Base-by-base conservation (phyloP, 2,329 filamentous ascomycete species). In the Pseudopithomyces maydicus region DNA sequence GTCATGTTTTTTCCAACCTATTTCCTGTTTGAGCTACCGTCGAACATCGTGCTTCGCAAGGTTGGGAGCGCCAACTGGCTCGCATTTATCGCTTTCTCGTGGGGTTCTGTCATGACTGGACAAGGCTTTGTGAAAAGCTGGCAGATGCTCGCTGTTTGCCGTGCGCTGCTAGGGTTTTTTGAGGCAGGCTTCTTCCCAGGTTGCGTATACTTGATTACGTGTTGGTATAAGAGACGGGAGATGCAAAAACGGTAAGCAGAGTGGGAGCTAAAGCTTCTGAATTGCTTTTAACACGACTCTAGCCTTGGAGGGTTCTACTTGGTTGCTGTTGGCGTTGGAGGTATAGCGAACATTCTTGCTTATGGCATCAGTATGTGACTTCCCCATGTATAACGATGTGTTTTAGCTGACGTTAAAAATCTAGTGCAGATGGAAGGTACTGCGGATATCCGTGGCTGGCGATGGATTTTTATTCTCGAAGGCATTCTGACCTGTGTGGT, bases 51-150 rank as follows among this genome's bases (percentile, higher is more conserved):
- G 8, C 55, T 71, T 3, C 59, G 66, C 10, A 68, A 62, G 20
- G 58, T 71, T 10, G 70, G 70, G 3, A 64, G 62, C n/a, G 63
- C 69, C 1, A 69, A 66, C 19, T 71, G 69, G 65, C 56, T 72
- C 1, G 52, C 66, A 0, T 67, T 67, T 19, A 66, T 71, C 33
- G 66, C 61, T 6, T 19, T 71, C 1, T 49, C 62, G 1, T 72
- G 64, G 66, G 70, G 68, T 15, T 58, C 53, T 20, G 62, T 72
- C 19, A 69, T 71, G 58, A 66, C 71, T 29, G 68, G 66, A 0
- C 61, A 66, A 41, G 70, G 63, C 1, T 72, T 72, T 17, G 58
- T 62, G 1, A 58, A 65, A 33, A 66, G 55, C 35, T 72, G 69
- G 68, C 52, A 59, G 7, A 44, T 22, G 15, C 41, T 44, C 23